phyloP scores from a whole-genome alignment of 2,329 filamentous ascomycete genomes.

The Alternaria tenuissima region DNA sequence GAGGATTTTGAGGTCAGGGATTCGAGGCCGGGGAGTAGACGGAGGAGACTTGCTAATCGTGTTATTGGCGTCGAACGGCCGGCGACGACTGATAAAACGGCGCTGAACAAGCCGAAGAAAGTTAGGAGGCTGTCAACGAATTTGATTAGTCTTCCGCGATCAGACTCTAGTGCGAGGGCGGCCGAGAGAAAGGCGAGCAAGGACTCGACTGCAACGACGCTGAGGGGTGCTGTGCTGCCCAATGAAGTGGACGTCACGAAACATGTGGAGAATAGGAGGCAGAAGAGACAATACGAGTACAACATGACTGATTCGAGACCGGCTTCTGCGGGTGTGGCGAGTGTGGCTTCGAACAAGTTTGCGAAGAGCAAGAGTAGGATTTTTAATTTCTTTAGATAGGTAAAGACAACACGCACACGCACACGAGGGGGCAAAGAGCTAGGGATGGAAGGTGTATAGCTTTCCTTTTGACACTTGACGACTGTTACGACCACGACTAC shows the following conservation, averaged over 20 bases:
- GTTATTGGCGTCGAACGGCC: conserved; percentile 31
- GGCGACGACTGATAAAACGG: conserved; percentile 28
- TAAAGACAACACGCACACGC: not conserved
- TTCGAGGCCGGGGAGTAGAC: conserved; percentile 33
- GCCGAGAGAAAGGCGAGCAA: conserved; percentile 27
- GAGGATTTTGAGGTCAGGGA: conserved; percentile 57
- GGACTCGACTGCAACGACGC: conserved; percentile 31
- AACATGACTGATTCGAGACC: conserved; percentile 15
- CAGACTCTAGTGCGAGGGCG: conserved; percentile 30
- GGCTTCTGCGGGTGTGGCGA: conserved; percentile 12
- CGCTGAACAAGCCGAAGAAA: conserved; percentile 35
- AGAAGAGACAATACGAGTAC: conserved; percentile 23
- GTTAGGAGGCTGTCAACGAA: conserved; percentile 44
- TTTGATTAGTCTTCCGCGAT: conserved; percentile 41
- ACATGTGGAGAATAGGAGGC: conserved; percentile 26
- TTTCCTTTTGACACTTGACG: conserved; percentile 9
- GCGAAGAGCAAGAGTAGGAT: conserved; percentile 47
- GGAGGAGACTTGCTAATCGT: conserved; percentile 39
- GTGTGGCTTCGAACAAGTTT: conserved; percentile 41
- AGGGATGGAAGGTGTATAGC: too few species aligned
- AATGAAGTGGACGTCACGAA: not conserved
- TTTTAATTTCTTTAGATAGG: conserved; percentile 48
- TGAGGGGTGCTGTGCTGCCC: conserved; percentile 10
- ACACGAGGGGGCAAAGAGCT: too few species aligned
- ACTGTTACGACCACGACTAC: conserved; percentile 23